A percentile compares a stretch with the other conserved stretches of the same genome.
Evolutionary conservation across 257 asterid species (phyloP).

Genomic region (Capsicum baccatum): DNA sequence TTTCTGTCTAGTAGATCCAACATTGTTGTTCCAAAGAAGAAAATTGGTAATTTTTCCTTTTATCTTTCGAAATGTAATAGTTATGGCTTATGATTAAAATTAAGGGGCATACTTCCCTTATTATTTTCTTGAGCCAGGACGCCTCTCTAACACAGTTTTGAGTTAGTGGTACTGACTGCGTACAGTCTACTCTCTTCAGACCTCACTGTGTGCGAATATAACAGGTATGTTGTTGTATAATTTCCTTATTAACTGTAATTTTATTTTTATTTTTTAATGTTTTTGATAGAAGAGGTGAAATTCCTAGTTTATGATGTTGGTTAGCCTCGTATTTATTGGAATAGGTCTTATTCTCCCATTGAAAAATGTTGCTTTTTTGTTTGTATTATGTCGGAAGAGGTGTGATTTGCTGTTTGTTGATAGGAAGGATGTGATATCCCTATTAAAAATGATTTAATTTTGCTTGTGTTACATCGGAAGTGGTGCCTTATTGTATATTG

Average conservation of each 20-base stretch:
- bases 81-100: neutral
- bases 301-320: neutral
- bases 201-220: no score
- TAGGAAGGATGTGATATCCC: no score
- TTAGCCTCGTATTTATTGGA: neutral
- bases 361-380: neutral
- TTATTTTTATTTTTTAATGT: neutral
- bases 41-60: neutral
- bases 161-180: no score
- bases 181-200: no score
- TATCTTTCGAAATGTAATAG: neutral
- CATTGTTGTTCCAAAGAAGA: neutral
- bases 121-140: no score
- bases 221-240: neutral
- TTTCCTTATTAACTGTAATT: neutral
- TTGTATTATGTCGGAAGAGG: no score
- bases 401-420: no score
- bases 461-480: neutral
- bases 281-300: neutral
- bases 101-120: neutral
- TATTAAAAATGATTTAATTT: no score
- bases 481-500: neutral
- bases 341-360: neutral
- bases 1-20: neutral
- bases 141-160: no score